Evolutionary conservation across 2,329 filamentous ascomycete genomes (phyloP).

Genomic region (Fusarium sp.): DNA sequence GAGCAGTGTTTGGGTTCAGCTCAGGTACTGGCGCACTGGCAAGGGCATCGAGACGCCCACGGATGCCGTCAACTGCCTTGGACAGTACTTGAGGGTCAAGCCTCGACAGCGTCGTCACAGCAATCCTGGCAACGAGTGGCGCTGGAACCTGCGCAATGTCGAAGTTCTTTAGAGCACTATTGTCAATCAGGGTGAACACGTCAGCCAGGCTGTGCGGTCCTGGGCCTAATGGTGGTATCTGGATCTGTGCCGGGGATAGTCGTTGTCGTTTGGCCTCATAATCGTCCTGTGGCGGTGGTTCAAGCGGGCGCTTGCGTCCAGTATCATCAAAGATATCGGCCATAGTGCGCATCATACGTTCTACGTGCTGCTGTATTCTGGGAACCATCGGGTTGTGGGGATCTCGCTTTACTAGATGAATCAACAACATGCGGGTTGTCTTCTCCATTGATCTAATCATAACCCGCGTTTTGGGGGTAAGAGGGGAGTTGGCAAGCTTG

Average conservation of each 20-base stretch:
- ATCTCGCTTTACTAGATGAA: conserved; percentile 88
- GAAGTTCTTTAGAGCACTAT: conserved; percentile 79
- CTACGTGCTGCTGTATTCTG: conserved; percentile 88
- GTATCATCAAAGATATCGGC: conserved; percentile 83
- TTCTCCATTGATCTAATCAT: conserved; percentile 94
- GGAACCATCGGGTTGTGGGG: conserved; percentile 79
- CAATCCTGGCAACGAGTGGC: conserved; percentile 81
- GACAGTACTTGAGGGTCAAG: conserved; percentile 76
- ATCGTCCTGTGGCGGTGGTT: conserved; percentile 76
- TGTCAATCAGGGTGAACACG: conserved; percentile 83
- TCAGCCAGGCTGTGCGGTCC: conserved; percentile 84
- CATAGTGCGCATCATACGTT: conserved; percentile 81
- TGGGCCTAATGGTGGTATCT: conserved; percentile 76
- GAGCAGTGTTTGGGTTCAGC: conserved; percentile 68
- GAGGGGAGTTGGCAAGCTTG: conserved; percentile 78
- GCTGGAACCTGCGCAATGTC: conserved; percentile 83
- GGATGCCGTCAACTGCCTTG: conserved; percentile 75
- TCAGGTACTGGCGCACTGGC: conserved; percentile 58
- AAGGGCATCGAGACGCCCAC: conserved; percentile 60
- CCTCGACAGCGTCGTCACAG: conserved; percentile 79
- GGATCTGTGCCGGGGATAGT: conserved; percentile 59
- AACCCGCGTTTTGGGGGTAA: conserved; percentile 83
- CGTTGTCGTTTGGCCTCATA: conserved; percentile 87
- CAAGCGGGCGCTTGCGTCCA: conserved; percentile 79
- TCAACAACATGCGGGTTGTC: conserved; percentile 84